phyloP scores from a whole-genome alignment of 2,329 filamentous ascomycete genomes.

The Monosporascus sp. region DNA sequence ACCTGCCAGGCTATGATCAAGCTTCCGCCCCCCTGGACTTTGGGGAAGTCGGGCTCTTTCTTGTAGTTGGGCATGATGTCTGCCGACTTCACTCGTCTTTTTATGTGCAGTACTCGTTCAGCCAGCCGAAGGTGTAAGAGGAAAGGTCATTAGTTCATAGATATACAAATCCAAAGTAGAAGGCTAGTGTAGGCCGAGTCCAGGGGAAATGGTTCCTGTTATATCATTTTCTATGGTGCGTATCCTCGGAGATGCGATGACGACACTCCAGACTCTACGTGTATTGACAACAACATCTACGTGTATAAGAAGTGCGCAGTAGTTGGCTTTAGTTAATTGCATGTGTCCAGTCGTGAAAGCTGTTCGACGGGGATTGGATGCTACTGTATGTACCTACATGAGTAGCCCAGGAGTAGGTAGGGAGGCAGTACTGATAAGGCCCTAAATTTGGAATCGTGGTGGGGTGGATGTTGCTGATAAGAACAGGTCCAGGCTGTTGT shows the following conservation, averaged over 20 bases:
- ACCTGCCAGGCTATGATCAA: slow-evolving; percentile 96
- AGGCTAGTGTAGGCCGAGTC: too few species aligned
- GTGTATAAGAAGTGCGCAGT: too few species aligned
- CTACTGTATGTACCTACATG: too few species aligned
- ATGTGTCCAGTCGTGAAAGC: too few species aligned
- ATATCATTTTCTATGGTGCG: too few species aligned
- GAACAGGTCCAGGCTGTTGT: not conserved
- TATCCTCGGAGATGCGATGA: too few species aligned
- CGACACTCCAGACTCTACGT: too few species aligned
- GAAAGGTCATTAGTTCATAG: not conserved
- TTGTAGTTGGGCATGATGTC: slow-evolving; percentile 12
- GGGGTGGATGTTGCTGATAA: not conserved
- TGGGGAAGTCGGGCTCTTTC: slow-evolving; percentile 54
- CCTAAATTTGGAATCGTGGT: not conserved
- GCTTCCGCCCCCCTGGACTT: slow-evolving; percentile 85
- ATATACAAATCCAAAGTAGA: not conserved
- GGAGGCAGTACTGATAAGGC: not conserved
- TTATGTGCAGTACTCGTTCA: not conserved
- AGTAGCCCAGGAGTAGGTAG: too few species aligned
- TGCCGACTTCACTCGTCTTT: not conserved
- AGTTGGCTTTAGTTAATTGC: too few species aligned
- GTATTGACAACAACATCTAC: too few species aligned
- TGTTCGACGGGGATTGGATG: too few species aligned
- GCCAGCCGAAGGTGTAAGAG: not conserved
- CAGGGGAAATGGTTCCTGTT: too few species aligned